Percentiles rank a stretch among this genome's conserved stretches.
These are phyloP conservation scores for Quercus suber DNA, from an alignment of 306 rosid species.

Conservation along the genomic window DNA sequence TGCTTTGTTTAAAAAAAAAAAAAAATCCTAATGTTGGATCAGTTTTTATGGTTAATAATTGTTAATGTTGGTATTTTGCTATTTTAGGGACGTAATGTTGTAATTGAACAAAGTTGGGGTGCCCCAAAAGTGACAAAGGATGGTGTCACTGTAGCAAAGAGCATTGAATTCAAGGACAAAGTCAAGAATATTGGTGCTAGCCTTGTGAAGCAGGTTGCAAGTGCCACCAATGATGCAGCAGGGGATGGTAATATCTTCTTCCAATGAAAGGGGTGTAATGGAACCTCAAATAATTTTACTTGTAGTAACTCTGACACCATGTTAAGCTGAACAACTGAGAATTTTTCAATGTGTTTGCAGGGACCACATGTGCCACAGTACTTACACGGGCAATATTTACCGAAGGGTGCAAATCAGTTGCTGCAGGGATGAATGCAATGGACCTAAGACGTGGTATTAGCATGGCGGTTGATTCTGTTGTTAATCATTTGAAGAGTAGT, in stretches of 20 bases:
- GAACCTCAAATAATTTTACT: not conserved
- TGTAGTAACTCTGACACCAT: not conserved
- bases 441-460: slow-evolving; percentile 87
- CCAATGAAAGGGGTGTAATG: not conserved
- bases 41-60: not conserved
- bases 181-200: slow-evolving; percentile 91
- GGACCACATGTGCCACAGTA: slow-evolving; percentile 93
- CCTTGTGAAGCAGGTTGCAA: slow-evolving; percentile 97
- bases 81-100: slow-evolving; percentile 83
- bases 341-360: slow-evolving; percentile 39
- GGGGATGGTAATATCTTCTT: slow-evolving; percentile 75
- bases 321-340: not conserved
- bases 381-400: slow-evolving; percentile 83
- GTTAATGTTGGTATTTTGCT: slow-evolving; percentile 14
- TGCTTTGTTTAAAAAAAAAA: not conserved
- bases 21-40: not conserved
- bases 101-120: slow-evolving; percentile 89
- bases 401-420: slow-evolving; percentile 98
- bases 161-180: slow-evolving; percentile 86
- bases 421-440: slow-evolving; percentile 98
- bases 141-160: slow-evolving; percentile 96
- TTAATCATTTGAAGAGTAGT: slow-evolving; percentile 83
- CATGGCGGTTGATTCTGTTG: slow-evolving; percentile 89
- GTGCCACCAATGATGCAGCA: slow-evolving; percentile 87
- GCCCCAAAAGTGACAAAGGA: slow-evolving; percentile 95